Conservation (phyloP, 2,329 filamentous ascomycete genomes). For the Phaeosphaeriaceae sp. region DNA sequence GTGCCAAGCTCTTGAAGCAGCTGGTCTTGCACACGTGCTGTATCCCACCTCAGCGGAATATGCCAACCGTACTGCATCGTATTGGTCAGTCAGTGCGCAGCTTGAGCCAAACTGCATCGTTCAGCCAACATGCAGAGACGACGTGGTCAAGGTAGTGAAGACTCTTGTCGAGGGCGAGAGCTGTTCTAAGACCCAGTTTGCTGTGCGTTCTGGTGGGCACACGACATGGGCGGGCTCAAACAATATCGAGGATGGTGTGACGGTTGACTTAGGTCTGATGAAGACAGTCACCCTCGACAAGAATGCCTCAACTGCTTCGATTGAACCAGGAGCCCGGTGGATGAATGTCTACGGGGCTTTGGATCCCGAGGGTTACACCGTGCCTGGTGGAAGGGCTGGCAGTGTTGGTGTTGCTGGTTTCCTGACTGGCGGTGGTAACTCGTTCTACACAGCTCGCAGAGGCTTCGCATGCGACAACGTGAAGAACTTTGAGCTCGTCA, state of each 20-base stretch:
- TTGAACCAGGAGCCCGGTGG: slow-evolving; percentile 42
- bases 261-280: slow-evolving; percentile 36
- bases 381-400: slow-evolving; percentile 33
- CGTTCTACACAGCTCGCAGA: slow-evolving; percentile 28
- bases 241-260: slow-evolving; percentile 37
- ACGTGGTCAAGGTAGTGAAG: slow-evolving; percentile 28
- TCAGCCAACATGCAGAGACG: slow-evolving; percentile 32
- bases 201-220: slow-evolving; percentile 40
- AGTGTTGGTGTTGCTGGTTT: slow-evolving; percentile 39
- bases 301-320: slow-evolving; percentile 21
- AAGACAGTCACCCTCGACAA: slow-evolving; percentile 19
- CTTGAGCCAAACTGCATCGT: slow-evolving; percentile 39
- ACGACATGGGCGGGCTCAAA: slow-evolving; percentile 34
- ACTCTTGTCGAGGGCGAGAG: slow-evolving; percentile 9
- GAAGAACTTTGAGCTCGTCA: slow-evolving; percentile 45
- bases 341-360: slow-evolving; percentile 41
- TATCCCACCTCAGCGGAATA: slow-evolving; percentile 23
- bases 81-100: slow-evolving; percentile 36
- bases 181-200: slow-evolving; percentile 22
- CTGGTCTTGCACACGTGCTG: slow-evolving; percentile 20
- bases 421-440: slow-evolving; percentile 36
- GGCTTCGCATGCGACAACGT: slow-evolving; percentile 38
- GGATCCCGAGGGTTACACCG: slow-evolving; percentile 19
- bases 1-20: slow-evolving; percentile 24
- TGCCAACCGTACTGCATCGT: slow-evolving; percentile 22